Percentiles rank a stretch among this genome's conserved stretches.
phyloP scores from a whole-genome alignment of 371 early-diverging fungal species.

The Actinomucor elegans region DNA sequence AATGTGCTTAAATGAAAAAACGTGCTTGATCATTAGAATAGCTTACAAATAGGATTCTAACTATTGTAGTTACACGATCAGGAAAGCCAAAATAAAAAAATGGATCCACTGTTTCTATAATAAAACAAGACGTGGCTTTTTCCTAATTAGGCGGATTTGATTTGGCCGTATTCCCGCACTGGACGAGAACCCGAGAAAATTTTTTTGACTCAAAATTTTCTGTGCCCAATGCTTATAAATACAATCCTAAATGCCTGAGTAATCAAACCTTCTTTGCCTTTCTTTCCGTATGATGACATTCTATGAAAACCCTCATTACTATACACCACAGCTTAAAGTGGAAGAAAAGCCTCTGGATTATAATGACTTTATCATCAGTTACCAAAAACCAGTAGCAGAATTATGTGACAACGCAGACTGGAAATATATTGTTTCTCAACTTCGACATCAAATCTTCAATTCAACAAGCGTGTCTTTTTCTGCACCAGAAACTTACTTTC shows the following conservation, averaged over 20 bases:
- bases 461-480: slow-evolving; percentile 21
- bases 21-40: no score
- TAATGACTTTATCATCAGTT: slow-evolving; percentile 8
- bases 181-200: not conserved
- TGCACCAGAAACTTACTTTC: slow-evolving; percentile 25
- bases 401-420: not conserved
- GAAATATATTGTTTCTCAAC: slow-evolving; percentile 14
- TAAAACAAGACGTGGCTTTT: no score
- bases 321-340: not conserved
- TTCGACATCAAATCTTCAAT: slow-evolving; percentile 35
- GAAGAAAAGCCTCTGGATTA: not conserved
- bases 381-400: not conserved
- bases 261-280: no score
- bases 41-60: no score
- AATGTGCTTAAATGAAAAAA: no score
- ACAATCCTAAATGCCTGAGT: no score
- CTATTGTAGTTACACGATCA: no score
- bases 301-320: slow-evolving; percentile 6
- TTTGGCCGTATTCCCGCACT: slow-evolving; percentile 10
- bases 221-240: no score
- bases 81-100: no score
- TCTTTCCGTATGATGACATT: slow-evolving; percentile 6
- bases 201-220: slow-evolving; percentile 1
- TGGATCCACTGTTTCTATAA: no score
- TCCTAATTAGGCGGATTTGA: no score